Evolutionary conservation across 371 early-diverging fungal genomes (phyloP), one percentile per base, ranked within the genome.

Genomic region (Enteropsectra breve): DNA sequence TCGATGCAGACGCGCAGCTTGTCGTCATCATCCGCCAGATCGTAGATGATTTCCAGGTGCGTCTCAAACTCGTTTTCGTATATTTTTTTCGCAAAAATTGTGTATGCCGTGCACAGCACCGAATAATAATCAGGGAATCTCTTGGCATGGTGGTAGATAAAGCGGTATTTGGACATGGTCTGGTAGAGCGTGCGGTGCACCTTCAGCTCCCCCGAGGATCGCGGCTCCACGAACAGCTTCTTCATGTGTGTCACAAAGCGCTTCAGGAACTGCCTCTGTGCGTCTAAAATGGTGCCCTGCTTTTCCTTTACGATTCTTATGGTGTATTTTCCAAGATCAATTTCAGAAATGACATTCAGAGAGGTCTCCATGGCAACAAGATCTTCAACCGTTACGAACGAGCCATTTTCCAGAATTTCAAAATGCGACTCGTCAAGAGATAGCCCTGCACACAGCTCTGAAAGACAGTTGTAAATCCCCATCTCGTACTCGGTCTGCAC

Each of bases 301-400:
- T 49, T 61, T 36, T 70, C 74, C 46, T 61, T 49, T n/a, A 74
- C 74, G 28, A 70, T 54, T 33, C 66, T 34, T n/a, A 74, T 52
- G 5, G 29, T 62, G 45, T 38, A 69, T n/a, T 70, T 46, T 13
- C 37, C 67, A 0, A 54, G 47, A 43, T 29, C 1, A 38, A 69
- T 52, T 0, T 24, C 60, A 18, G 30, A 32, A n/a, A 74, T 43
- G 4, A 49, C 49, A 6, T 57, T 32, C 3, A 74, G 40, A 5
- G 63, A 36, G 49, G 60, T 23, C 56, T 74, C 69, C 15, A 74
- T 74, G 54, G 43, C 63, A 5, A 43, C 50, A 6, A 74, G 1
- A 36, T 66, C 70, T 26, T 70, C 66, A 28, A 34, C 43, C 24
- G 32, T 53, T 30, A 38, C 38, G 49, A 74, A 70, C 5, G 54